Evolutionary conservation across 805 yeast species (phyloP).

Genomic region (Barnettozyma populi): DNA sequence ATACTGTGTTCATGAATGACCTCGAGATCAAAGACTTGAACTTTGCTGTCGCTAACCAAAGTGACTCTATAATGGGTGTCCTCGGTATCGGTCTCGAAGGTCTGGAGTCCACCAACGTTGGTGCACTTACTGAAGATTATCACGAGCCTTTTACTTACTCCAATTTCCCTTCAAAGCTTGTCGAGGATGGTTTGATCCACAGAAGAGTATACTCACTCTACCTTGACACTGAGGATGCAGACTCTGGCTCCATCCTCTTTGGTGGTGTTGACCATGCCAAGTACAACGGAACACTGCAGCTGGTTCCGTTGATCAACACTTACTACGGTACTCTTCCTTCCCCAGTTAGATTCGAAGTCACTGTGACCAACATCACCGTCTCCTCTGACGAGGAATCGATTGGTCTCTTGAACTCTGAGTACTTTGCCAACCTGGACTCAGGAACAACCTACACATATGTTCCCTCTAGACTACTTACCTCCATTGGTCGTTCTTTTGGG

Average conservation of each 20-base stretch:
- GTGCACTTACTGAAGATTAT: conserved; percentile 12
- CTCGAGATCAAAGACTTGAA: conserved; percentile 47
- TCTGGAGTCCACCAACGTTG: conserved; percentile 56
- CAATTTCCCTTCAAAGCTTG: conserved; percentile 63
- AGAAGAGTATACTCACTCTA: conserved; percentile 58
- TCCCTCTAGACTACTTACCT: conserved; percentile 31
- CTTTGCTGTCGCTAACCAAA: conserved; percentile 66
- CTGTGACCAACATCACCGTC: conserved; percentile 25
- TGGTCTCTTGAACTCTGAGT: conserved; percentile 2
- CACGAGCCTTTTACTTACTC: conserved; percentile 39
- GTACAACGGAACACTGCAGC: conserved; percentile 44
- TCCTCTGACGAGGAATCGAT: neutral
- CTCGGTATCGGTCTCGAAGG: conserved; percentile 68
- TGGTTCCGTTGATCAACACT: conserved; percentile 41
- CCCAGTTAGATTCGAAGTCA: conserved; percentile 44
- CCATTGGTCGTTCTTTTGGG: conserved; percentile 34
- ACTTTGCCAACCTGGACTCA: conserved; percentile 37
- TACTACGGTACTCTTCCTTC: conserved; percentile 23
- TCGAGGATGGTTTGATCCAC: conserved; percentile 48
- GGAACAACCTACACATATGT: conserved; percentile 41
- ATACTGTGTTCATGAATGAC: conserved; percentile 50
- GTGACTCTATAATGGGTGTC: conserved; percentile 63
- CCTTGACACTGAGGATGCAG: conserved; percentile 39
- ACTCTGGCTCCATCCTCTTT: conserved; percentile 52
- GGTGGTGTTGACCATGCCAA: conserved; percentile 69